Base-by-base conservation (phyloP, 148 eudicot genomes). In the Nepenthes mirabilis region DNA sequence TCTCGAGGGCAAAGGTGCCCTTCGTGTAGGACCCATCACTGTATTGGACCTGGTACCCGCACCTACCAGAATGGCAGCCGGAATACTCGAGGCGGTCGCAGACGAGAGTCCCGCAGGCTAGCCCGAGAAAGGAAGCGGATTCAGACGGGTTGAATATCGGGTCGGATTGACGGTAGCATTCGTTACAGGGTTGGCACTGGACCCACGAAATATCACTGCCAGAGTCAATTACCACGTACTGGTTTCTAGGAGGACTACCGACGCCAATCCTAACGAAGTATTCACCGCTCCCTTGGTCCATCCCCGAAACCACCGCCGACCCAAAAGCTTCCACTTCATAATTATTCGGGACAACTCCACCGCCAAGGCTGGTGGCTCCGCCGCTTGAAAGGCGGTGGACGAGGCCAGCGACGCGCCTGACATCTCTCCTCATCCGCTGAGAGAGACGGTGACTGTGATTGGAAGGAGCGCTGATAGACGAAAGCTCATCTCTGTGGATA, bases 171-270 rank as follows among this genome's bases (percentile, higher is more conserved):
- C 61, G 71, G 68, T 91, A 91, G 34, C 97, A 91, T 36, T 66
- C 79, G 55, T 57, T 74, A 36, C 97, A 91, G 1, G 97, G 97
- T 63, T 82, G 85, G 69, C 97, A 91, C 63, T 91, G 97, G 33
- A 91, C 89, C 97, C 97, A 91, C 1, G 84, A 83, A 35, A 91
- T 75, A 58, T 91, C 97, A 64, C 90, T 82, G 0, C 97, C 97
- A 3, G 97, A 82, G 57, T 91, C 97, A 33, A 91, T 78, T 0
- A 87, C 97, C 77, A 87, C 58, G 77, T 84, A 91, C 61, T 91
- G 97, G 54, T 70, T 72, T 69, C 72, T 73, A 0, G 87, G 71
- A 1, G 97, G 97, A 65, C 90, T 84, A 1, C 97, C 97, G 3
- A 91, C 95, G 0, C 97, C 91, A 14, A 91, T 73, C 55, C 97